Conservation (phyloP, 2,329 filamentous ascomycete species). For the Trichoderma harzianum region DNA sequence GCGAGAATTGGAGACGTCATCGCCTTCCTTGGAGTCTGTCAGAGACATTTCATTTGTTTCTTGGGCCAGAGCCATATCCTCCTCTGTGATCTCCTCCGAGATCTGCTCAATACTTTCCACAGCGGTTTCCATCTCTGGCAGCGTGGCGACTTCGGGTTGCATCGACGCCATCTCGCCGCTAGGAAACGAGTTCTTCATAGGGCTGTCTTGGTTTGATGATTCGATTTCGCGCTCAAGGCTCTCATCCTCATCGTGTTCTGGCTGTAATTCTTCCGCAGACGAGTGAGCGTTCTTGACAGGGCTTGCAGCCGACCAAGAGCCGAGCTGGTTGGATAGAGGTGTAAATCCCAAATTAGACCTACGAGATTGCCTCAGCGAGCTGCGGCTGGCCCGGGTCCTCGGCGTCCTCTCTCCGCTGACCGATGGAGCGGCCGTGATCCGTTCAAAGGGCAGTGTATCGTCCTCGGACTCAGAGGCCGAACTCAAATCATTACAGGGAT, state of each 20-base stretch:
- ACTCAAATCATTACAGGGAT: conserved; percentile 41
- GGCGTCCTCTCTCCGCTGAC: conserved; percentile 28
- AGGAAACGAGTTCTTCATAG: conserved; percentile 52
- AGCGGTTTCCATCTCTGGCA: neutral
- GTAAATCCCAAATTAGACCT: conserved; percentile 53
- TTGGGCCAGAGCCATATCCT: conserved; percentile 55
- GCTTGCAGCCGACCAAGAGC: conserved; percentile 60
- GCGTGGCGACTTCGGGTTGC: conserved; percentile 25
- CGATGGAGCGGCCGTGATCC: conserved; percentile 43
- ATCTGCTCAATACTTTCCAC: conserved; percentile 26
- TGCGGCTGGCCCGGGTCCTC: conserved; percentile 18
- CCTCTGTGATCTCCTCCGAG: conserved; percentile 51
- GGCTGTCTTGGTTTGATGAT: conserved; percentile 32
- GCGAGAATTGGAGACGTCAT: conserved; percentile 33
- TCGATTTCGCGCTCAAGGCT: neutral
- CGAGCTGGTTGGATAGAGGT: conserved; percentile 59
- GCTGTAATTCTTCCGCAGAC: neutral
- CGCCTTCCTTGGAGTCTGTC: conserved; percentile 42
- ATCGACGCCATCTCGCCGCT: conserved; percentile 55
- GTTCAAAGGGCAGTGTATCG: conserved; percentile 37
- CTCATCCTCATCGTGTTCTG: neutral
- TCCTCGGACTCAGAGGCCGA: conserved; percentile 57
- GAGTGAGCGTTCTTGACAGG: conserved; percentile 32
- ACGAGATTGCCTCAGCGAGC: conserved; percentile 24
- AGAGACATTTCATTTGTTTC: conserved; percentile 61